Evolutionary conservation across 495 filamentous ascomycete species (phyloP), one percentile per base, ranked within the genome.

Genomic region (Penicillium daleae): DNA sequence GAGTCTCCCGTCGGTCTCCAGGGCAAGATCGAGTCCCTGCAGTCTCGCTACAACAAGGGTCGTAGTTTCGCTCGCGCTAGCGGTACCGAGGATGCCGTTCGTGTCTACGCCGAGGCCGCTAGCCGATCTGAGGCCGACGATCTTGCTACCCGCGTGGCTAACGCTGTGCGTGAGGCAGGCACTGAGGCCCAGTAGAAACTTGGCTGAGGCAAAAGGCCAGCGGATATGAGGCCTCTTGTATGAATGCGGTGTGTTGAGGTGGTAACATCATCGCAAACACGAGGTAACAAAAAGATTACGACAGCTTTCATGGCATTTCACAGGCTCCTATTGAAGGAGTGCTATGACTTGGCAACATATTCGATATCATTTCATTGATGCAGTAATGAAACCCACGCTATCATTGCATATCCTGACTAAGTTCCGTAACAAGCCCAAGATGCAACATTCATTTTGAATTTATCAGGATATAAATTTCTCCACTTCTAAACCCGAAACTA

Each of bases 91-190:
- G 95, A 99, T 77, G 95, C 92, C 1, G 92, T 97, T 60, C 83
- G 95, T 65, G 93, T 99, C 24, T 99, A 99, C 75, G 93, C 93
- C n/a, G 95, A 99, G 76, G 95, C 95, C 17, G 92, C 90, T 7
- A 93, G 89, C 61, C 86, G 88, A 56, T 86, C 86, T 3, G 91
- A 96, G 70, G 90, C 91, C 0, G 92, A 95, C 68, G 92, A 96
- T 71, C 83, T 97, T 44, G 92, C 92, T 40, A 88, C 87, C 52
- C 87, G 92, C 64, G 91, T 97, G 33, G 87, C 90, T 6, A 84
- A 85, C 49, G 85, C 95, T 56, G 89, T 96, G 6, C 72, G 76
- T 55, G 78, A 81, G 56, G 79, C 78, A 21, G 76, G 78, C 33
- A 61, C 69, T 51, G 71, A 74, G 50, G 46, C 37, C 19, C 66